Evolutionary conservation across 805 yeast species (phyloP).

Genomic region (Yarrowia sp.): DNA sequence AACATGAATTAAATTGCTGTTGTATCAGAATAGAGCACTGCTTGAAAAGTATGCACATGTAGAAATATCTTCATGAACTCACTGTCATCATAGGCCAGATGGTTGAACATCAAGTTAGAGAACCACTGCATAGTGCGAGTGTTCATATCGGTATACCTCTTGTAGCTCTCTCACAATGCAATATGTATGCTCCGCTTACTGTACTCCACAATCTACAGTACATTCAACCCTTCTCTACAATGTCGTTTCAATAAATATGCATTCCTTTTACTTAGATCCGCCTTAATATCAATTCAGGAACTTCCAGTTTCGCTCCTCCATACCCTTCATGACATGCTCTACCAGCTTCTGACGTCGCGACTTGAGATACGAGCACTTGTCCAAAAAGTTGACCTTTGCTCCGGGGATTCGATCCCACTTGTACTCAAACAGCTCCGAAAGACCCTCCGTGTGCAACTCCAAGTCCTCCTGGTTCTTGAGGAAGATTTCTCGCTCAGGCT

Average conservation of each 20-base stretch:
- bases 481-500: constrained; percentile 65
- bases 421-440: constrained; percentile 65
- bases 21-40: too few relatives aligned
- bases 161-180: too few relatives aligned
- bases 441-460: constrained; percentile 69
- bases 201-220: too few relatives aligned
- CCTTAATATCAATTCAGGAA: constrained; percentile 39
- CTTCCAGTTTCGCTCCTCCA: constrained; percentile 52
- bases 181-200: too few relatives aligned
- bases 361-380: constrained; percentile 54
- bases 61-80: too few relatives aligned
- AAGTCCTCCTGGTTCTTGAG: constrained; percentile 74
- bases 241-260: constrained; percentile 21
- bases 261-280: neutral
- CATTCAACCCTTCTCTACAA: neutral
- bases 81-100: too few relatives aligned
- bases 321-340: constrained; percentile 55
- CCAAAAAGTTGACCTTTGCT: constrained; percentile 52
- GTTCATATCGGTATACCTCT: too few relatives aligned
- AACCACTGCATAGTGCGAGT: too few relatives aligned
- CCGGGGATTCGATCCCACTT: constrained; percentile 50
- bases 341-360: constrained; percentile 55
- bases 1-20: too few relatives aligned
- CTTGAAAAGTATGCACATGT: too few relatives aligned
- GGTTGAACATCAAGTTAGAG: too few relatives aligned